Percentiles rank a stretch among this genome's conserved stretches.
Evolutionary conservation across 108 stramenopile species (phyloP).

Genomic region (Epipyxis sp.): DNA sequence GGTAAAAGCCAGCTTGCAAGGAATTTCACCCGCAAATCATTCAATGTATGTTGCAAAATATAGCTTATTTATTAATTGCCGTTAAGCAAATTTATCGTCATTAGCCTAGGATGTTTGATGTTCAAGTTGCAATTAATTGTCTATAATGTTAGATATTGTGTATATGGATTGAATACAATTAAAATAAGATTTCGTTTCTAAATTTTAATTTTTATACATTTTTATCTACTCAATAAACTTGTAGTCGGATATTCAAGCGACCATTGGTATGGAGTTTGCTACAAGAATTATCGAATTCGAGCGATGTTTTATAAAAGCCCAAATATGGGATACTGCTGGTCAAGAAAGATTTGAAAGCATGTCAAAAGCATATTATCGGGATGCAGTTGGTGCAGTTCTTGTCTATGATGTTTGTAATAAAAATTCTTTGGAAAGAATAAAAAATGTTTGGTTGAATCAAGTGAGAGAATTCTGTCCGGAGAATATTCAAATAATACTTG

Average conservation of each 20-base stretch:
- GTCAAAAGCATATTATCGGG: constrained; percentile 26
- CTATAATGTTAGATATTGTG: too few relatives aligned
- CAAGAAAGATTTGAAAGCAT: constrained; percentile 35
- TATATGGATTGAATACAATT: too few relatives aligned
- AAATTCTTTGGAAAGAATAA: not conserved
- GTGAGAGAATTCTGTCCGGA: constrained; percentile 5
- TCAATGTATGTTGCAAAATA: constrained; percentile 14
- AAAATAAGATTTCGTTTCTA: too few relatives aligned
- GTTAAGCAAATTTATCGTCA: too few relatives aligned
- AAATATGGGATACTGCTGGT: constrained; percentile 34
- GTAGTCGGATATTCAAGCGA: constrained; percentile 8
- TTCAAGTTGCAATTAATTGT: too few relatives aligned
- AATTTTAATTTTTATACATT: too few relatives aligned
- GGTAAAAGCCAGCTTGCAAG: constrained; percentile 27
- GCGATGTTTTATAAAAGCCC: constrained; percentile 21
- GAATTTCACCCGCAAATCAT: constrained; percentile 7
- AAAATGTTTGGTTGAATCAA: constrained; percentile 8
- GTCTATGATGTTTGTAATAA: constrained; percentile 10
- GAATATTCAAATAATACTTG: not conserved
- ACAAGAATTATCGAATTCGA: constrained; percentile 24
- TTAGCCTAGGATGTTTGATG: too few relatives aligned
- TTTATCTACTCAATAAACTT: too few relatives aligned
- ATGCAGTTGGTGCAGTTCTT: constrained; percentile 27
- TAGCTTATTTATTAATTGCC: too few relatives aligned
- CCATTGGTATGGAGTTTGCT: constrained; percentile 31